Conservation (phyloP, 1,284 basidiomycete genomes). For the Leccinum huronense region DNA sequence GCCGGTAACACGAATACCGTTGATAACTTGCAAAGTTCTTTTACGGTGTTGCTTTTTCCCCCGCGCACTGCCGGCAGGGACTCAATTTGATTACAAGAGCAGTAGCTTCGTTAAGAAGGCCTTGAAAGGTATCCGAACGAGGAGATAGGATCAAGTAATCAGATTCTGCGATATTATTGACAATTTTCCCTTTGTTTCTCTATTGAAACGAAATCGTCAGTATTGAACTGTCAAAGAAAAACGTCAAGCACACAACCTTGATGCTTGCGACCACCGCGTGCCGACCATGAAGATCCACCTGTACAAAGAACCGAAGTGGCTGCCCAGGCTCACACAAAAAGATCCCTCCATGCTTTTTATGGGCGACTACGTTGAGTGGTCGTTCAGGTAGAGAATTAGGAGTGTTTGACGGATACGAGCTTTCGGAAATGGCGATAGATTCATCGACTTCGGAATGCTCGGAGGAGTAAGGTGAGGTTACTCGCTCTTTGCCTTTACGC, state of each 20-base stretch:
- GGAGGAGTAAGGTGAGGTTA: conserved; percentile 20
- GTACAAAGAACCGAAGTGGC: conserved; percentile 53
- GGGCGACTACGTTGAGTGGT: conserved; percentile 18
- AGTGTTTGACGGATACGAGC: conserved; percentile 14
- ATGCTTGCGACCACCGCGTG: conserved; percentile 47
- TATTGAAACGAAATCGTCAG: conserved; percentile 29
- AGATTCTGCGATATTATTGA: conserved; percentile 48
- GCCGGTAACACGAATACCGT: no score
- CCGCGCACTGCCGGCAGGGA: no score
- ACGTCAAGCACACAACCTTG: conserved; percentile 44
- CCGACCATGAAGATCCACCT: conserved; percentile 53
- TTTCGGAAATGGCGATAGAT: conserved; percentile 12
- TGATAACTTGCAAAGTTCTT: no score
- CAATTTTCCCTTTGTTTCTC: conserved; percentile 63
- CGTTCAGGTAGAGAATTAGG: conserved; percentile 18
- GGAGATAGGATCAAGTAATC: conserved; percentile 57
- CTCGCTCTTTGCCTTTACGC: conserved; percentile 33
- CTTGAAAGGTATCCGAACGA: conserved; percentile 48
- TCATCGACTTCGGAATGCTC: conserved; percentile 23
- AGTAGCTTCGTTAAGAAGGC: conserved; percentile 42
- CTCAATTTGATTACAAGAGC: conserved; percentile 15
- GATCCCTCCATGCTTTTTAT: conserved; percentile 28
- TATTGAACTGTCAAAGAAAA: background rate
- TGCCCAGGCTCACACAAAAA: conserved; percentile 35
- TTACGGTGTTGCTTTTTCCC: no score